Conservation (phyloP, 495 filamentous ascomycete species). For the Darksidea phi region DNA sequence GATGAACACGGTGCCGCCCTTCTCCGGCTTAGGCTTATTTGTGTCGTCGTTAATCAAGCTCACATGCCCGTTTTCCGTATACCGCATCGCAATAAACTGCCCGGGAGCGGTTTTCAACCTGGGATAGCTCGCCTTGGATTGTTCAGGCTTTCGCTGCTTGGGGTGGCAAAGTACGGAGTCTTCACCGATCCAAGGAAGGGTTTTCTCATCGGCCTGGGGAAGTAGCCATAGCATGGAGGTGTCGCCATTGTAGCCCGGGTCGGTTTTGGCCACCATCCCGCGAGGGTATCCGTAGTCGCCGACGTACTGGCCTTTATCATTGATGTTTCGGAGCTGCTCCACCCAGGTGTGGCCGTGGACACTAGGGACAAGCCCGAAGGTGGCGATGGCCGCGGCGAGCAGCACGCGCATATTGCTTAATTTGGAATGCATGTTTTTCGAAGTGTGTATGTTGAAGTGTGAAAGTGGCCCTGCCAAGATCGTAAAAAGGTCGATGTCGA, state of each 20-base stretch:
- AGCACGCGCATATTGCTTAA: background rate
- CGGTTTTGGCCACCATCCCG: conserved; percentile 55
- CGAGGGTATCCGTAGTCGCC: conserved; percentile 68
- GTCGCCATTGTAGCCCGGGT: conserved; percentile 51
- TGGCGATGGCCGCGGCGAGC: conserved; percentile 38
- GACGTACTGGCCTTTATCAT: conserved; percentile 69
- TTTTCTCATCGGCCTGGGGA: conserved; percentile 46
- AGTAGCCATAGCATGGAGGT: conserved; percentile 52
- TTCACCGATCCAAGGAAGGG: conserved; percentile 43
- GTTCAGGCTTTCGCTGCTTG: conserved; percentile 52
- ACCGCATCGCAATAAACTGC: conserved; percentile 67
- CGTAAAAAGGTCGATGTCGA: background rate
- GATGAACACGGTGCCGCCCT: conserved; percentile 73
- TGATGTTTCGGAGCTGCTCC: conserved; percentile 67
- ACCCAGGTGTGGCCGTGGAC: conserved; percentile 72
- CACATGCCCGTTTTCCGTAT: conserved; percentile 87
- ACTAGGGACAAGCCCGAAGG: conserved; percentile 27
- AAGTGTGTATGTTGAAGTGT: background rate
- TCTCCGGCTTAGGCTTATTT: conserved; percentile 59
- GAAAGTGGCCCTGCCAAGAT: background rate
- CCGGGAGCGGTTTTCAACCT: conserved; percentile 67
- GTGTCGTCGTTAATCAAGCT: conserved; percentile 56
- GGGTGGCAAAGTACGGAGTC: conserved; percentile 55
- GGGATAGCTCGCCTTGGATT: conserved; percentile 54
- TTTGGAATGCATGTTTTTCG: conserved; percentile 1